A percentile compares a stretch with the other conserved stretches of the same genome.
phyloP scores from a whole-genome alignment of 2,329 filamentous ascomycete species.

The Aspergillus brasiliensis region DNA sequence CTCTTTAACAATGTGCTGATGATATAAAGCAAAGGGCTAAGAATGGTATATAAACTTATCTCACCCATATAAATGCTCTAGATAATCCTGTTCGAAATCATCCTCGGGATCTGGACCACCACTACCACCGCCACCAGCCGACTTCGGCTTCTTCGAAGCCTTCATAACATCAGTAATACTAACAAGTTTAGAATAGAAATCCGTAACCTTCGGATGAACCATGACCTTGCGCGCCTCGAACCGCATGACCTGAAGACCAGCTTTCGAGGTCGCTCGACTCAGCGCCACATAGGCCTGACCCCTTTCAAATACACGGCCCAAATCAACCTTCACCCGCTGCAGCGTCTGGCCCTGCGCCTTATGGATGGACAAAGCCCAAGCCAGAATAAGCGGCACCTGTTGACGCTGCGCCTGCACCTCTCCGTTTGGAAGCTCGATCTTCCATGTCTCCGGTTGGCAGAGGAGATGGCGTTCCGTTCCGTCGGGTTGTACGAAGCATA shows the following conservation, averaged over 20 bases:
- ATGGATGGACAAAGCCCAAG: conserved; percentile 96
- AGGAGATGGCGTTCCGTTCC: conserved; percentile 75
- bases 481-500: conserved; percentile 79
- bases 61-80: conserved; percentile 18
- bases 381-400: conserved; percentile 85
- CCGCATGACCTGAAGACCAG: conserved; percentile 80
- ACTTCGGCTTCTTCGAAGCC: conserved; percentile 23
- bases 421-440: conserved; percentile 92
- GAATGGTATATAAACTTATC: too few relatives aligned
- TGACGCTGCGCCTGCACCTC: conserved; percentile 86
- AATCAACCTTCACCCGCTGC: conserved; percentile 89
- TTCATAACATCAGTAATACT: conserved; percentile 62
- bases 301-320: conserved; percentile 92
- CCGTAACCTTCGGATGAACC: conserved; percentile 83
- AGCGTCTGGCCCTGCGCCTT: conserved; percentile 96
- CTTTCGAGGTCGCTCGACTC: conserved; percentile 85
- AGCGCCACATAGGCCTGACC: conserved; percentile 97
- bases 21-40: too few relatives aligned
- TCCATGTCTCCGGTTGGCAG: conserved; percentile 88
- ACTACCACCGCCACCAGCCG: neutral
- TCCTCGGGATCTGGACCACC: conserved; percentile 20
- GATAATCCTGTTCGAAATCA: conserved; percentile 53
- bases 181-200: conserved; percentile 82
- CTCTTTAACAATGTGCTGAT: too few relatives aligned
- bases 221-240: conserved; percentile 92